phyloP scores from a whole-genome alignment of 139 green algal species.

The Pycnococcus provasolii region DNA sequence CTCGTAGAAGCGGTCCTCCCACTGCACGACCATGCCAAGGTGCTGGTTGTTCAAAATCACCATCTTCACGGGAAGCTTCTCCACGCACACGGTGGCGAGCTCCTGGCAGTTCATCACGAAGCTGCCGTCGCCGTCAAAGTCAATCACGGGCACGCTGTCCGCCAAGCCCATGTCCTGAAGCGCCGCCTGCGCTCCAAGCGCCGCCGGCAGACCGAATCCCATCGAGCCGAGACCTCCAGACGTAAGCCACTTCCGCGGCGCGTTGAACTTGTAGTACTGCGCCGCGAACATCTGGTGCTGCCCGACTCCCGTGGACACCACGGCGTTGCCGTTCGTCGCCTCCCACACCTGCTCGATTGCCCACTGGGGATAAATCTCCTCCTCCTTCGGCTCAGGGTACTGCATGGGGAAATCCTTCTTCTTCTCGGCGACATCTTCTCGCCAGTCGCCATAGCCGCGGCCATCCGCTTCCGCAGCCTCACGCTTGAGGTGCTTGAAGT shows the following conservation, averaged over 20 bases:
- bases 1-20: constrained; percentile 99
- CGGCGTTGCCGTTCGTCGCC: constrained; percentile 84
- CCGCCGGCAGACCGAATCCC: constrained; percentile 93
- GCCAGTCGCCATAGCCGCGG: constrained; percentile 36
- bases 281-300: constrained; percentile 99
- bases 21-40: constrained; percentile 98
- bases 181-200: constrained; percentile 77
- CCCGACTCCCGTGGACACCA: constrained; percentile 94
- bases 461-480: no score
- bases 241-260: constrained; percentile 69
- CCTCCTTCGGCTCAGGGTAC: constrained; percentile 59
- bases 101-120: constrained; percentile 98
- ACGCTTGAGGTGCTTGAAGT: no score
- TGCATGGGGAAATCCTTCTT: constrained; percentile 68
- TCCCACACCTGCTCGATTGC: constrained; percentile 84
- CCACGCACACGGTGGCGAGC: constrained; percentile 83
- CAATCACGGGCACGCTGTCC: constrained; percentile 62
- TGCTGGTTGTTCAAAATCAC: constrained; percentile 99
- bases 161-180: constrained; percentile 59
- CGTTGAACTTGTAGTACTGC: constrained; percentile 56
- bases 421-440: constrained; percentile 49
- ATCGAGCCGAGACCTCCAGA: constrained; percentile 90
- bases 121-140: constrained; percentile 95
- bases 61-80: constrained; percentile 88
- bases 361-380: constrained; percentile 89